Evolutionary conservation across 345 rosid genomes (phyloP).

Genomic region (Gossypium rotundifolium): DNA sequence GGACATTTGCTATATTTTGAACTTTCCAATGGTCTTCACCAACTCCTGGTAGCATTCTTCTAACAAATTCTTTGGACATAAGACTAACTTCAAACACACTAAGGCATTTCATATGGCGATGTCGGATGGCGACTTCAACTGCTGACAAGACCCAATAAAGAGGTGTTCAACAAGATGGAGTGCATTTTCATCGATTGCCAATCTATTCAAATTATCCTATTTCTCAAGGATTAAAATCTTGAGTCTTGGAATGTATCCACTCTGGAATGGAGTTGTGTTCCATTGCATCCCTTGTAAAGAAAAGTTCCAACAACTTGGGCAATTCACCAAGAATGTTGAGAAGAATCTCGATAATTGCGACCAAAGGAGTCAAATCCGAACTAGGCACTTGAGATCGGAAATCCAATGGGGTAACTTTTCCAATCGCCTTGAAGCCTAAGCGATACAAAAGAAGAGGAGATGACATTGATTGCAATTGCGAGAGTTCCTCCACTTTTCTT

Average conservation of each 20-base stretch:
- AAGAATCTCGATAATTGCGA: not conserved
- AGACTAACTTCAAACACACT: not conserved
- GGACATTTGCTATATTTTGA: not conserved
- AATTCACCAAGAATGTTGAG: constrained; percentile 7
- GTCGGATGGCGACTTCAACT: not conserved
- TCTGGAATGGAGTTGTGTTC: not conserved
- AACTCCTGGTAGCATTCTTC: not conserved
- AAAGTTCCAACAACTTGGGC: not conserved
- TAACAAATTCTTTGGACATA: constrained; percentile 3
- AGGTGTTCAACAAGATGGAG: not conserved
- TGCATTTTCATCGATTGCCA: not conserved
- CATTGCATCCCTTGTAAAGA: not conserved
- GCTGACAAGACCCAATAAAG: not conserved
- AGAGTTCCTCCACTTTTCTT: not conserved
- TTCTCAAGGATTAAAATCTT: not conserved
- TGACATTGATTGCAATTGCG: constrained; percentile 1
- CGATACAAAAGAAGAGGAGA: not conserved
- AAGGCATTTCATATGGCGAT: not conserved
- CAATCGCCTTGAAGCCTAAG: not conserved
- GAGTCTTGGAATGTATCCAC: not conserved
- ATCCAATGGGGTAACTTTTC: constrained; percentile 13
- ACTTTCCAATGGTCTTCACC: not conserved
- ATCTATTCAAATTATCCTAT: not conserved
- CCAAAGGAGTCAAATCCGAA: not conserved
- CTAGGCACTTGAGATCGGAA: not conserved